Evolutionary conservation across 192 early-diverging fungal species (phyloP).

Genomic region (Podila epicladia): DNA sequence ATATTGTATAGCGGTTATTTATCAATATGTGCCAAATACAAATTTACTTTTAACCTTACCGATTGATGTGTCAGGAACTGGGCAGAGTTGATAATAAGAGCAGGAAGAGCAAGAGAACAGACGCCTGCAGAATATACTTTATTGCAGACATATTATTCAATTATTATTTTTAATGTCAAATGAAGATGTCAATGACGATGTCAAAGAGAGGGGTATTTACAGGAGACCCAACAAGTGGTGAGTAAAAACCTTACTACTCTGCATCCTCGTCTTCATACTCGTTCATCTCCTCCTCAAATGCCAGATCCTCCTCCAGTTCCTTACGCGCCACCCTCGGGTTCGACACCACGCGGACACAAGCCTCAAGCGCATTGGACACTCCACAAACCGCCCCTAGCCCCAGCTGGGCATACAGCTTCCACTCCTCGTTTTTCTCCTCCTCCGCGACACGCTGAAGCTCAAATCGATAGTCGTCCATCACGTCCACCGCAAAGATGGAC

Average conservation of each 20-base stretch:
- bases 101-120: too few species aligned
- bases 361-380: conserved; percentile 30
- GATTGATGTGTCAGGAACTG: too few species aligned
- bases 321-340: conserved; percentile 18
- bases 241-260: not conserved
- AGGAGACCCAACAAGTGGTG: not conserved
- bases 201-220: too few species aligned
- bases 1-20: too few species aligned
- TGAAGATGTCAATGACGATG: too few species aligned
- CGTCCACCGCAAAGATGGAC: conserved; percentile 25
- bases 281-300: conserved; percentile 17
- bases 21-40: too few species aligned
- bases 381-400: conserved; percentile 4
- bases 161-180: too few species aligned
- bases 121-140: too few species aligned
- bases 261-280: conserved; percentile 2
- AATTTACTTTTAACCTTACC: too few species aligned
- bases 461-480: conserved; percentile 22
- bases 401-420: conserved; percentile 10
- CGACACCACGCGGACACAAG: conserved; percentile 24
- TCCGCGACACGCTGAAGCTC: conserved; percentile 5
- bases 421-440: not conserved
- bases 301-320: conserved; percentile 28
- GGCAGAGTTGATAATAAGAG: too few species aligned
- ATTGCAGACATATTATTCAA: too few species aligned